Evolutionary conservation across 2,329 filamentous ascomycete genomes (phyloP).

Genomic region (Colletotrichum paranaense): DNA sequence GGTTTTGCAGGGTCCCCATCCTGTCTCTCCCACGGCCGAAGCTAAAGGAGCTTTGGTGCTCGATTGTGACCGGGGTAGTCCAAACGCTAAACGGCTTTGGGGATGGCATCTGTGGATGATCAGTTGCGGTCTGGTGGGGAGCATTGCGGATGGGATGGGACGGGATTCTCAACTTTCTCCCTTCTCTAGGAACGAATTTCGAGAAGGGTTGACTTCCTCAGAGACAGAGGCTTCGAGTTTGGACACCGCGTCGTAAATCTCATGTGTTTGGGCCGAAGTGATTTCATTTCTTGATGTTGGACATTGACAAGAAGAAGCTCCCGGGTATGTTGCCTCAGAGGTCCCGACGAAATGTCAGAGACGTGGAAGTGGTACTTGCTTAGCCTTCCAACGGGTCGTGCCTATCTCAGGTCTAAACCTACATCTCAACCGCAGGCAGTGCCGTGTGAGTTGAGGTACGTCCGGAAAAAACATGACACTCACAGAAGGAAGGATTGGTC

Average conservation of each 20-base stretch:
- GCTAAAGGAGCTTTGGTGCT: not conserved
- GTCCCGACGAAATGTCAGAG: not conserved
- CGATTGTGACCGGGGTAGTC: not conserved
- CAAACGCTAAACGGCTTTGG: constrained; percentile 20
- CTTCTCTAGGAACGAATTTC: not conserved
- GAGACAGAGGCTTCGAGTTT: not conserved
- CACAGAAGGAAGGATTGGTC: not conserved
- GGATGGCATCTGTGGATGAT: constrained; percentile 7
- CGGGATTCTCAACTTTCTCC: not conserved
- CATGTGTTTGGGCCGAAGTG: rapidly evolving
- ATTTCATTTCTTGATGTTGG: not conserved
- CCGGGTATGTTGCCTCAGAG: not conserved
- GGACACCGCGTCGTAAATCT: not conserved
- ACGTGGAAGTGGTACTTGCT: not conserved
- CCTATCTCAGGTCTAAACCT: not conserved
- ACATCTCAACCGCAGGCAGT: not conserved
- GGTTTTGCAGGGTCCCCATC: not conserved
- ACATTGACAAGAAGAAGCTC: not conserved
- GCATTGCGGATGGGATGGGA: not conserved
- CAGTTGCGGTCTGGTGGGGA: constrained; percentile 29
- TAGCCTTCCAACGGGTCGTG: not conserved
- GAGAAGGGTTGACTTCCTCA: not conserved
- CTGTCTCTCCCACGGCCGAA: not conserved
- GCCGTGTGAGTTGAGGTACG: no score
- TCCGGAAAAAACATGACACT: no score